phyloP scores from a whole-genome alignment of 495 filamentous ascomycete genomes.

The Neurospora tetraspora region DNA sequence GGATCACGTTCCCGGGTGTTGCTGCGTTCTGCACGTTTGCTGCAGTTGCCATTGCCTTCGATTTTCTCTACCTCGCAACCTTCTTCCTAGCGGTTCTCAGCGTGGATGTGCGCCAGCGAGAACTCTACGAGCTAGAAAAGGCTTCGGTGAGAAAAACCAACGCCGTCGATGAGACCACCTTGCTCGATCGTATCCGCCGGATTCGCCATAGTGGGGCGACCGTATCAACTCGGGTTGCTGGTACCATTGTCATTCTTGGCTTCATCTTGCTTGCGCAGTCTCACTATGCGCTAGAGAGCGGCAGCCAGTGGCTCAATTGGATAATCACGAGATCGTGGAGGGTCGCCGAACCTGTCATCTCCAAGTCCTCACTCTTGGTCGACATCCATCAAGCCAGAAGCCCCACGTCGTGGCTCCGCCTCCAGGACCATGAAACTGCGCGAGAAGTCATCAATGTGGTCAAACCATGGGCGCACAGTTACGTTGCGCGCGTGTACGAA shows the following conservation, averaged over 20 bases:
- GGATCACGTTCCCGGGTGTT: slow-evolving; percentile 49
- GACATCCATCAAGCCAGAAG: slow-evolving; percentile 58
- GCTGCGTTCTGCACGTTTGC: slow-evolving; percentile 61
- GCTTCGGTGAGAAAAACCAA: slow-evolving; percentile 27
- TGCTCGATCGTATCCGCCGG: slow-evolving; percentile 38
- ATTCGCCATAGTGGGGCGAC: slow-evolving; percentile 41
- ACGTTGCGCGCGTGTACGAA: slow-evolving; percentile 57
- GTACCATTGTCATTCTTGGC: slow-evolving; percentile 50
- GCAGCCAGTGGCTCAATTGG: slow-evolving; percentile 31
- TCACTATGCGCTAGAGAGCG: slow-evolving; percentile 51
- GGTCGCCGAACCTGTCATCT: slow-evolving; percentile 11
- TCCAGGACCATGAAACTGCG: slow-evolving; percentile 66
- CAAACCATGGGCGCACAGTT: slow-evolving; percentile 54
- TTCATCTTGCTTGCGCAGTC: slow-evolving; percentile 53
- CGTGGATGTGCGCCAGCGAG: slow-evolving; percentile 60
- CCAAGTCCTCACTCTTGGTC: slow-evolving; percentile 31
- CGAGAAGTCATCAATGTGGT: slow-evolving; percentile 58
- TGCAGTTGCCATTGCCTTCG: slow-evolving; percentile 56
- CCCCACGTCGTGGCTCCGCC: slow-evolving; percentile 57
- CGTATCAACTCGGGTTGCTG: slow-evolving; percentile 48
- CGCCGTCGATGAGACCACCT: slow-evolving; percentile 25
- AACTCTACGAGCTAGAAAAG: slow-evolving; percentile 45
- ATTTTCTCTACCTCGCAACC: slow-evolving; percentile 60
- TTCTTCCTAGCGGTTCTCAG: slow-evolving; percentile 66
- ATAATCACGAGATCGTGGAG: slow-evolving; percentile 22